Evolutionary conservation across 495 filamentous ascomycete genomes (phyloP), one percentile per base, ranked within the genome.

Genomic region (Penicillium coffeae): DNA sequence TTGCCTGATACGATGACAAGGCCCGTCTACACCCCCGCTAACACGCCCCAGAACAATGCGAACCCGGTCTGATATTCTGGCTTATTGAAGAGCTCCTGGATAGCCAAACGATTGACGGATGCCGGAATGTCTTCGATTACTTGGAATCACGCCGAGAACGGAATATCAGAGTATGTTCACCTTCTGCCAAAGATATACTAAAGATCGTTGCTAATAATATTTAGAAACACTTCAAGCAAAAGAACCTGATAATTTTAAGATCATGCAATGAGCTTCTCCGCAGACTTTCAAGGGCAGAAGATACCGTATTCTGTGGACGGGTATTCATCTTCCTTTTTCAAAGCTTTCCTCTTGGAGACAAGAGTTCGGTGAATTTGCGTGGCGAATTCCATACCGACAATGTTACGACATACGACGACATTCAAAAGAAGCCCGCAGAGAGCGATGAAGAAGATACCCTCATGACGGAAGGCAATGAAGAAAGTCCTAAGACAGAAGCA

Each of bases 251-350:
- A 45, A 90, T 96, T 52, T 73, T 99, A 3, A 78, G 93, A 56
- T 85, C 87, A 16, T 97, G 94, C 73, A 99, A 97, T 67, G 94
- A 97, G 67, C 77, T 99, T 2, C 80, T 97, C 8, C 83, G 93
- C 39, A 78, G 93, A 45, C 75, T 99, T 3, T 97, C 93, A 2
- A 78, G 95, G 38, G 90, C 93, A 3, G 90, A 96, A 59, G 94
- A 99, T 68, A 89, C 94, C 0, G 91, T 95, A 2, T 99, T 98
- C 65, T 96, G 91, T 63, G 93, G 93, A 30, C 79, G 92, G 37
- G 91, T 99, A 16, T 95, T 95, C 62, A 95, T 99, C 53, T 99
- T 95, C 60, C 81, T 97, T 48, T 97, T 96, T 66, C 93, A 97
- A 65, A 94, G 88, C 63, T 96, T 97, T 58, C 90, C 93, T 9